A percentile compares a stretch with the other conserved stretches of the same genome.
Conservation (phyloP, 1,284 basidiomycete genomes). For the Ceratorhiza oryzae-sativae region DNA sequence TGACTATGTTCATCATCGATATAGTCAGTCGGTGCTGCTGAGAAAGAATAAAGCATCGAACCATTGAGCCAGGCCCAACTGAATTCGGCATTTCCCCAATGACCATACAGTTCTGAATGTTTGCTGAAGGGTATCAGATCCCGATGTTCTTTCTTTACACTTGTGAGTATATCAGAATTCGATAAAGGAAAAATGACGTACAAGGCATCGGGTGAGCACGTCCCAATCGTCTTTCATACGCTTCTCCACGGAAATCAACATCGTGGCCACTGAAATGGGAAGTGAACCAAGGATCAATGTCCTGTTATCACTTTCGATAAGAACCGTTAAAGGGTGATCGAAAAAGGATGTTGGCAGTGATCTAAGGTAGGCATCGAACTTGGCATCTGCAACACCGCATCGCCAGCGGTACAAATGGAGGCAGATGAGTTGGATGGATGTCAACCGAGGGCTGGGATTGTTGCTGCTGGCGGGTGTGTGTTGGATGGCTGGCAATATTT, state of each 20-base stretch:
- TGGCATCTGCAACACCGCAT: conserved; percentile 55
- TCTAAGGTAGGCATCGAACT: conserved; percentile 79
- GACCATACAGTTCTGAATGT: too few relatives aligned
- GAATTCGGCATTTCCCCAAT: conserved; percentile 61
- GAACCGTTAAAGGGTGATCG: conserved; percentile 70
- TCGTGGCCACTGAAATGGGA: conserved; percentile 59
- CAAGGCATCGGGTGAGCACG: conserved; percentile 52
- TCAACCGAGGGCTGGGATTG: conserved; percentile 51
- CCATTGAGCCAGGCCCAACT: conserved; percentile 91
- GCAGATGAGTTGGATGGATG: conserved; percentile 65
- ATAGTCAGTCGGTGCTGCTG: conserved; percentile 31
- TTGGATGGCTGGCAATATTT: conserved; percentile 45
- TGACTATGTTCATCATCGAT: conserved; percentile 61
- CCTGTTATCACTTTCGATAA: conserved; percentile 39
- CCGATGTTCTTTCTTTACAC: conserved; percentile 1
- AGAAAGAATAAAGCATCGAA: conserved; percentile 48
- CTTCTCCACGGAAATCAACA: conserved; percentile 58
- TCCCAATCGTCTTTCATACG: conserved; percentile 69
- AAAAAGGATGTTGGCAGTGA: conserved; percentile 72
- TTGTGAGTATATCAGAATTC: neutral
- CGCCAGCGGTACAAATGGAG: conserved; percentile 64
- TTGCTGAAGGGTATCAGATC: too few relatives aligned
- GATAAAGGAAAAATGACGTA: conserved; percentile 39
- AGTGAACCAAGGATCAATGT: conserved; percentile 52
- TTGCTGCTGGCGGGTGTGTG: conserved; percentile 8